These are phyloP conservation scores for Claviceps lovelessii DNA, from an alignment of 2,329 filamentous ascomycete genomes.

Conservation along the genomic window DNA sequence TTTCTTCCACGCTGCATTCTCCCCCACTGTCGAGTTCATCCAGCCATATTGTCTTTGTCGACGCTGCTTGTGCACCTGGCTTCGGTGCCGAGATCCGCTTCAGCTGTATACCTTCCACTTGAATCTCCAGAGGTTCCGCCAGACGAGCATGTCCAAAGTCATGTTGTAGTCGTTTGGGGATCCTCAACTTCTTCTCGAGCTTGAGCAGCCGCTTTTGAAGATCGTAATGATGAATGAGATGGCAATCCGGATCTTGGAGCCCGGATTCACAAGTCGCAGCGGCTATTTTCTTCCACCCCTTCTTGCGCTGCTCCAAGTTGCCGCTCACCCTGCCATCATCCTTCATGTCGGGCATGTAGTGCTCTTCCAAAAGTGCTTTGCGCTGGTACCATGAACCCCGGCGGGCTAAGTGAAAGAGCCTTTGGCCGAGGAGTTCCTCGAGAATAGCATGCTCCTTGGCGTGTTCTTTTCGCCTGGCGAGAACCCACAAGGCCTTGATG, in stretches of 20 bases:
- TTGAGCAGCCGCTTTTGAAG: slow-evolving; percentile 88
- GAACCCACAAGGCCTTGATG: slow-evolving; percentile 68
- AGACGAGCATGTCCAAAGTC: slow-evolving; percentile 81
- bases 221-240: slow-evolving; percentile 87
- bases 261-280: slow-evolving; percentile 71
- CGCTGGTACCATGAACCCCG: slow-evolving; percentile 92
- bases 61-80: slow-evolving; percentile 26
- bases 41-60: slow-evolving; percentile 73
- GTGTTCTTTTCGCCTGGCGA: slow-evolving; percentile 73
- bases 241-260: slow-evolving; percentile 75
- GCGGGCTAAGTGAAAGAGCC: slow-evolving; percentile 70
- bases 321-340: slow-evolving; percentile 25
- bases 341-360: slow-evolving; percentile 65
- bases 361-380: slow-evolving; percentile 85
- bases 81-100: slow-evolving; percentile 40
- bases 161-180: slow-evolving; percentile 77
- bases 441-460: slow-evolving; percentile 61
- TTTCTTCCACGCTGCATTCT: slow-evolving; percentile 80
- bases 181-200: slow-evolving; percentile 68
- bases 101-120: slow-evolving; percentile 63
- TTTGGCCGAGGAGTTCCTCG: slow-evolving; percentile 61
- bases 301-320: slow-evolving; percentile 47
- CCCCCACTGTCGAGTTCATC: slow-evolving; percentile 55
- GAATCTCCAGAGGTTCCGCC: slow-evolving; percentile 59
- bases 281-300: slow-evolving; percentile 67